phyloP scores from a whole-genome alignment of 2,329 filamentous ascomycete species.

The Colletotrichum paranaense region DNA sequence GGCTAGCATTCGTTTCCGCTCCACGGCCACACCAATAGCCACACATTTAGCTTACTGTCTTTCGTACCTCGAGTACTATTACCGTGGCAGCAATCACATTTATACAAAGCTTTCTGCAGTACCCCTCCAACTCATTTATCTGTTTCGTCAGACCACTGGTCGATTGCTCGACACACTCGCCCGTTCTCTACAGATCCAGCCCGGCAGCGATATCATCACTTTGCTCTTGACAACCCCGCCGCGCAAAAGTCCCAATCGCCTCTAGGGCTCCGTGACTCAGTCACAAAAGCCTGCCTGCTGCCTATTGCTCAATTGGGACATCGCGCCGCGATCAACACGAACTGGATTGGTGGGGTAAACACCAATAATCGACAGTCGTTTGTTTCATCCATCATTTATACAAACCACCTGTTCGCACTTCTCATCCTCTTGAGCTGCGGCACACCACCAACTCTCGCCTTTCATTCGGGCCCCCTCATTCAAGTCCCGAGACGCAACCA shows the following conservation, averaged over 20 bases:
- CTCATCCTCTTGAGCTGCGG: background rate
- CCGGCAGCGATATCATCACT: background rate
- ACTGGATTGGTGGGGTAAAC: constrained; percentile 15
- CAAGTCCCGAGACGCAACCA: constrained; percentile 41
- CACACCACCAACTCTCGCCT: constrained; percentile 1
- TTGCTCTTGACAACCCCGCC: background rate
- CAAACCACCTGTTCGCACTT: constrained; percentile 14
- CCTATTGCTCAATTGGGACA: constrained; percentile 29
- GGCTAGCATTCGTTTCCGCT: constrained; percentile 7
- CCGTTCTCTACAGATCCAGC: constrained; percentile 7
- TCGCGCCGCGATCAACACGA: background rate
- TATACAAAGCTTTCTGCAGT: background rate
- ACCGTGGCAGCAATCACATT: background rate
- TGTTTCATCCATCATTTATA: constrained; percentile 21
- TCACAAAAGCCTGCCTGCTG: constrained; percentile 16
- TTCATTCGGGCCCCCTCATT: background rate
- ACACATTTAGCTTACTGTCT: background rate
- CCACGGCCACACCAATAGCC: background rate
- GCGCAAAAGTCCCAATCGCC: constrained; percentile 10
- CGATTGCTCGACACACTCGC: background rate
- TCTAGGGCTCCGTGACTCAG: constrained; percentile 25
- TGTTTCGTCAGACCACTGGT: background rate
- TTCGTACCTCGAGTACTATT: background rate
- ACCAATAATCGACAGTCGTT: background rate
- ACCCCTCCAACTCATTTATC: background rate